Percentiles rank a stretch among this genome's conserved stretches.
These are phyloP conservation scores for Xylaria sp. DNA, from an alignment of 2,329 filamentous ascomycete genomes.

Conservation along the genomic window DNA sequence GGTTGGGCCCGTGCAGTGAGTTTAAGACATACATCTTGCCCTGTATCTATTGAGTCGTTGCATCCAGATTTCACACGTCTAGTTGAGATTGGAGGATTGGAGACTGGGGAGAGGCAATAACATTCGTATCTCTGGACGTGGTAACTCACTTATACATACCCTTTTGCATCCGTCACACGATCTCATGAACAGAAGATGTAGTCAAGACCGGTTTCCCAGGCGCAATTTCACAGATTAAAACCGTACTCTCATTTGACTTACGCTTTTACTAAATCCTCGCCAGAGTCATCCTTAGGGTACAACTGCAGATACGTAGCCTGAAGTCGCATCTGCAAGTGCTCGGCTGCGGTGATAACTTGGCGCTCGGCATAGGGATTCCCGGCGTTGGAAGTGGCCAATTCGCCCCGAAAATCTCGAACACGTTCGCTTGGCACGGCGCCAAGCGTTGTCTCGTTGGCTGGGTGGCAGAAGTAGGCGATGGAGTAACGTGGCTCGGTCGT, in stretches of 20 bases:
- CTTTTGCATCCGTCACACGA: too few species aligned
- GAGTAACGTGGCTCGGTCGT: slow-evolving; percentile 53
- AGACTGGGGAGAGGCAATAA: not conserved
- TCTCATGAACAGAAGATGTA: too few species aligned
- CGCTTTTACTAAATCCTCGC: slow-evolving; percentile 6
- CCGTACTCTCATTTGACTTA: not conserved
- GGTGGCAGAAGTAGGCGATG: slow-evolving; percentile 66
- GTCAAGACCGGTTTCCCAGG: not conserved
- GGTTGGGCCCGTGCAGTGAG: too few species aligned
- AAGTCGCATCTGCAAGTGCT: slow-evolving; percentile 58
- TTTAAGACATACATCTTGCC: too few species aligned
- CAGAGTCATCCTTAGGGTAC: slow-evolving; percentile 40
- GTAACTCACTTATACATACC: too few species aligned
- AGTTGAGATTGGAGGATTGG: too few species aligned
- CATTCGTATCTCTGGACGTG: too few species aligned
- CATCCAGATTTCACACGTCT: too few species aligned
- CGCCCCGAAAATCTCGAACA: slow-evolving; percentile 39
- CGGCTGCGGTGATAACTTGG: slow-evolving; percentile 56
- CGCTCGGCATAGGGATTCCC: slow-evolving; percentile 47
- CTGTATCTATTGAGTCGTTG: too few species aligned
- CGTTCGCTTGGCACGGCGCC: slow-evolving; percentile 56
- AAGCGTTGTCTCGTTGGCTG: slow-evolving; percentile 47
- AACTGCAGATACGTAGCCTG: slow-evolving; percentile 53
- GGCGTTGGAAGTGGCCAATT: slow-evolving; percentile 21
- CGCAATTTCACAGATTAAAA: not conserved